phyloP scores from a whole-genome alignment of 1,139 yeast species.

The Taiozyma sp. region DNA sequence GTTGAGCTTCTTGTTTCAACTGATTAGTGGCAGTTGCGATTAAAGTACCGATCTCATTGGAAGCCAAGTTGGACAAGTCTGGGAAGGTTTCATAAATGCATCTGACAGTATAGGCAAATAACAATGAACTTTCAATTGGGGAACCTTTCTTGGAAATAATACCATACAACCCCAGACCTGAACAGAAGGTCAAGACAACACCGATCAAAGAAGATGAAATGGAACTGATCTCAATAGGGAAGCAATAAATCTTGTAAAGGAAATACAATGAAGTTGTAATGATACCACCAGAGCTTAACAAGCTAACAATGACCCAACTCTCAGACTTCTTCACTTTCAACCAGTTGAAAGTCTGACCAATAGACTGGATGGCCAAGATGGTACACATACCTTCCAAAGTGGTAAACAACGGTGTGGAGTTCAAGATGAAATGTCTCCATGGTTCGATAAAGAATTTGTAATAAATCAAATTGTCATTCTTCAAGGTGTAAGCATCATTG shows the following conservation, averaged over 20 bases:
- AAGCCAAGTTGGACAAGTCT: constrained; percentile 50
- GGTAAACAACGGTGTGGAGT: constrained; percentile 86
- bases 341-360: constrained; percentile 81
- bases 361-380: constrained; percentile 80
- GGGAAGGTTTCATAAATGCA: constrained; percentile 91
- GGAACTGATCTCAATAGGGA: constrained; percentile 63
- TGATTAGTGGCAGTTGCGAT: constrained; percentile 30
- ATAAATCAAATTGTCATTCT: constrained; percentile 20
- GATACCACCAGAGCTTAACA: constrained; percentile 70
- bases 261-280: constrained; percentile 75
- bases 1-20: constrained; percentile 20
- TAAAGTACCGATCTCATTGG: constrained; percentile 33
- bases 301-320: constrained; percentile 78
- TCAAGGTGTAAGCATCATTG: constrained; percentile 16
- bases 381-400: constrained; percentile 92
- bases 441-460: constrained; percentile 40
- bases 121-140: constrained; percentile 79
- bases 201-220: constrained; percentile 83
- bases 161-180: constrained; percentile 77
- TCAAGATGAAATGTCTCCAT: constrained; percentile 69
- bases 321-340: constrained; percentile 46
- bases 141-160: constrained; percentile 81
- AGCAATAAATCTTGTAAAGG: constrained; percentile 76
- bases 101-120: constrained; percentile 88
- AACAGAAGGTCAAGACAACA: constrained; percentile 71